These are phyloP conservation scores for Debaryomyces coudertii DNA, from an alignment of 1,139 yeast species.

Conservation along the genomic window DNA sequence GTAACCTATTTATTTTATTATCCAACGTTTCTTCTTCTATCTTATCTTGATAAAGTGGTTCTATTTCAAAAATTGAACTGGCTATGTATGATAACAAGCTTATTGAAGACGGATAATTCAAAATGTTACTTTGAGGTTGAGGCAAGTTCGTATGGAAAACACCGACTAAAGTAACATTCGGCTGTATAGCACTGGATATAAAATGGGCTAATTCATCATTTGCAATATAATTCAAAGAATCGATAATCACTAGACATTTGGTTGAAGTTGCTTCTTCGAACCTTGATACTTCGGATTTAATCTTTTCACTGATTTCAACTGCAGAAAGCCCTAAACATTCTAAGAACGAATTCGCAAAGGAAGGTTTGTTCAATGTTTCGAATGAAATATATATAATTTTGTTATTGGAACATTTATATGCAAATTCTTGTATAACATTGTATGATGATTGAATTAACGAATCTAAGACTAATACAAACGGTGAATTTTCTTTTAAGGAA, in stretches of 20 bases:
- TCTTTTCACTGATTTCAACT: slow-evolving; percentile 16
- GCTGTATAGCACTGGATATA: slow-evolving; percentile 57
- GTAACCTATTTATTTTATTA: slow-evolving; percentile 40
- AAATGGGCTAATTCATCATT: slow-evolving; percentile 52
- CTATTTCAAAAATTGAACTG: slow-evolving; percentile 65
- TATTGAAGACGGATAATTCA: slow-evolving; percentile 55
- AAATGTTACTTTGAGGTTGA: slow-evolving; percentile 21
- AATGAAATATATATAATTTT: slow-evolving; percentile 58
- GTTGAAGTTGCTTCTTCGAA: slow-evolving; percentile 9
- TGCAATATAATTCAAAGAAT: slow-evolving; percentile 66
- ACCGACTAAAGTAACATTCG: slow-evolving; percentile 58
- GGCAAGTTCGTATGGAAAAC: slow-evolving; percentile 61
- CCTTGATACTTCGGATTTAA: not conserved
- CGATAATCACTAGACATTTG: slow-evolving; percentile 56
- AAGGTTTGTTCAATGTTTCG: slow-evolving; percentile 60
- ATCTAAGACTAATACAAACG: slow-evolving; percentile 71
- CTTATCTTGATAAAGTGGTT: slow-evolving; percentile 35
- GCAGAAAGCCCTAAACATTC: slow-evolving; percentile 41
- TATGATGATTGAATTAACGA: slow-evolving; percentile 69
- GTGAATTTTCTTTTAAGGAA: slow-evolving; percentile 69
- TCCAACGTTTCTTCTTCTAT: slow-evolving; percentile 56
- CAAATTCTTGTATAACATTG: slow-evolving; percentile 59
- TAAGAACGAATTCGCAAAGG: slow-evolving; percentile 51
- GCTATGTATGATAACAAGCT: slow-evolving; percentile 67
- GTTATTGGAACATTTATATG: slow-evolving; percentile 36